phyloP scores from a whole-genome alignment of 768 basidiomycete genomes.

The Amanita polypyramis region DNA sequence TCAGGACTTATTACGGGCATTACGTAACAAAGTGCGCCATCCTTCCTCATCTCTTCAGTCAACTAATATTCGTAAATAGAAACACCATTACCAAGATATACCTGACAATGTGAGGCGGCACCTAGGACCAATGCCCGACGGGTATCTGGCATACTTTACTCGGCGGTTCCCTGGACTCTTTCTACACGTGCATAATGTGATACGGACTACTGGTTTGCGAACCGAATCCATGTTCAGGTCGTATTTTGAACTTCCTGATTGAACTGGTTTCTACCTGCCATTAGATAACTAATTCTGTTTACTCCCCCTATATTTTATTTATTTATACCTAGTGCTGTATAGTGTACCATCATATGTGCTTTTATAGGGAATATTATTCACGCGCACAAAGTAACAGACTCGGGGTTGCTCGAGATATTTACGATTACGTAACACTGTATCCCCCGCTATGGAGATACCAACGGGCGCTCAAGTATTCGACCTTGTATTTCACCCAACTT shows the following conservation, averaged over 20 bases:
- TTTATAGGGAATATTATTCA: constrained; percentile 2
- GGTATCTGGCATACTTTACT: constrained; percentile 90
- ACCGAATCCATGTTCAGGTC: constrained; percentile 84
- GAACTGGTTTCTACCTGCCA: background rate
- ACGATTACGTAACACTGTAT: background rate
- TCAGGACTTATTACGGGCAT: constrained; percentile 83
- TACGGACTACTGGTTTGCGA: constrained; percentile 60
- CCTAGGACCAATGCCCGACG: constrained; percentile 85
- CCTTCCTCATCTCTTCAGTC: background rate
- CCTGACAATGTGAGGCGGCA: constrained; percentile 85
- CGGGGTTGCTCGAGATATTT: too few species aligned
- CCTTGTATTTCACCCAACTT: constrained; percentile 73
- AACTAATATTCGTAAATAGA: constrained; percentile 35
- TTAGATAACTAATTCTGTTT: background rate
- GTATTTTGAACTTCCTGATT: constrained; percentile 69
- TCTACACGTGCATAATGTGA: constrained; percentile 83
- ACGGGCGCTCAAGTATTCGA: constrained; percentile 82
- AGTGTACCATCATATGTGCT: constrained; percentile 2
- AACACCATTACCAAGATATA: constrained; percentile 96
- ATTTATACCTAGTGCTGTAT: constrained; percentile 6
- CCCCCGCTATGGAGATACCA: constrained; percentile 47
- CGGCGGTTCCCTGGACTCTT: constrained; percentile 85
- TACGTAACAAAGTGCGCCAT: constrained; percentile 81
- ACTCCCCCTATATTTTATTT: too few species aligned
- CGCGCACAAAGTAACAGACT: too few species aligned